These are phyloP conservation scores for Moesziomyces parantarcticus DNA, from an alignment of 1,284 basidiomycete species.

Conservation along the genomic window DNA sequence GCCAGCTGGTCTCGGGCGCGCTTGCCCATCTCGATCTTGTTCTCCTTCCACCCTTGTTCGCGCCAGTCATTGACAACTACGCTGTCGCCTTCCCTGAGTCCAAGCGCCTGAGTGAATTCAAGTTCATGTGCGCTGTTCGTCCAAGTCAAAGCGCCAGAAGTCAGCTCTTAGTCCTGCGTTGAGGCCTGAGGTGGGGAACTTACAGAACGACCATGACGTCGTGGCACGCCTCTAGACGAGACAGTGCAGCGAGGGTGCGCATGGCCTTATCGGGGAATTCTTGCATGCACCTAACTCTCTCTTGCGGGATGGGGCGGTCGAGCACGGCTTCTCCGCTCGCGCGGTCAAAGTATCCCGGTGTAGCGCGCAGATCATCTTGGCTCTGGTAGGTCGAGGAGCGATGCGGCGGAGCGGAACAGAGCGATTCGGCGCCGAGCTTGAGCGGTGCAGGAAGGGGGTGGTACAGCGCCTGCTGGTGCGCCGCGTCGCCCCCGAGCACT, in stretches of 20 bases:
- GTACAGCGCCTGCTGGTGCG: slow-evolving; percentile 32
- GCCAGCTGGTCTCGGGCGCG: slow-evolving; percentile 3
- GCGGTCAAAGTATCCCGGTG: slow-evolving; percentile 19
- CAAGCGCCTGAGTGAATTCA: slow-evolving; percentile 12
- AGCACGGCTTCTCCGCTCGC: slow-evolving; percentile 9
- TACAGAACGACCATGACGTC: slow-evolving; percentile 35
- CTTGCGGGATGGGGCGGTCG: slow-evolving; percentile 7
- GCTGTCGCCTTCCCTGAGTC: slow-evolving; percentile 8
- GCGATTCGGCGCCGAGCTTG: slow-evolving; percentile 10
- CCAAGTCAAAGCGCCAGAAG: no score
- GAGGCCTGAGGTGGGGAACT: neutral
- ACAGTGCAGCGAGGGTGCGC: slow-evolving; percentile 12
- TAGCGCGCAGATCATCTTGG: slow-evolving; percentile 13
- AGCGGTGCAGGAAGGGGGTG: slow-evolving; percentile 19
- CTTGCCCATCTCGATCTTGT: slow-evolving; percentile 11
- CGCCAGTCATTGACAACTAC: slow-evolving; percentile 14
- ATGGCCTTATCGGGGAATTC: slow-evolving; percentile 20
- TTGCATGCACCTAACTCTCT: slow-evolving; percentile 22
- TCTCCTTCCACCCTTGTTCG: slow-evolving; percentile 9
- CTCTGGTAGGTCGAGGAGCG: slow-evolving; percentile 1
- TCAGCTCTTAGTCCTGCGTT: no score
- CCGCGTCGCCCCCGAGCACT: slow-evolving; percentile 21
- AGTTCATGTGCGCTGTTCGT: slow-evolving; percentile 17
- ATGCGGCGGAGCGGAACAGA: neutral
- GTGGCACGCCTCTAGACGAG: slow-evolving; percentile 15